phyloP scores from a whole-genome alignment of 129 eudicot genomes.

The Oenanthe sinensis region DNA sequence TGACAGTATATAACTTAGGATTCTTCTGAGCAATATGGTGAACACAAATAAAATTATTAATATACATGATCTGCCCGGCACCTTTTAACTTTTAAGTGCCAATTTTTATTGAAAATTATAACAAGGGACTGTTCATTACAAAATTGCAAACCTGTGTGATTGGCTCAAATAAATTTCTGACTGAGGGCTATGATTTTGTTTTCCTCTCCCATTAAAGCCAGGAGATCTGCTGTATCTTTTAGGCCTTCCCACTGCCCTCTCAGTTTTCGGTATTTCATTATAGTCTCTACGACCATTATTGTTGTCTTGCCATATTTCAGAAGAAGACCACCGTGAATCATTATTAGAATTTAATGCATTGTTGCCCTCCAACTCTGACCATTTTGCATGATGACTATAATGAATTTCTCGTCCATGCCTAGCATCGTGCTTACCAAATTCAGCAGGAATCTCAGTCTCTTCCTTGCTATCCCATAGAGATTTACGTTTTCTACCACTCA shows the following conservation, averaged over 20 bases:
- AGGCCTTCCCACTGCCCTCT: background rate
- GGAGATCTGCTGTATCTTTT: constrained; percentile 30
- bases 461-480: constrained; percentile 39
- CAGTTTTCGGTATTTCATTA: background rate
- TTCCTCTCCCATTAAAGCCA: constrained; percentile 37
- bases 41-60: background rate
- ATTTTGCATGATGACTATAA: constrained; percentile 27
- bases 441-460: constrained; percentile 24
- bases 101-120: background rate
- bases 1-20: background rate
- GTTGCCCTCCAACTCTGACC: constrained; percentile 26
- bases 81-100: background rate
- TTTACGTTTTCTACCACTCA: constrained; percentile 55
- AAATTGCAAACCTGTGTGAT: constrained; percentile 43
- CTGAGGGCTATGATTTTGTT: constrained; percentile 25
- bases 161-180: constrained; percentile 26
- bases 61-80: background rate
- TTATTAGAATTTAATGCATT: constrained; percentile 22
- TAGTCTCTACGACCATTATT: constrained; percentile 19
- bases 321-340: constrained; percentile 22
- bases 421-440: constrained; percentile 21
- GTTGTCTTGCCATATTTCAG: constrained; percentile 25
- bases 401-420: constrained; percentile 20
- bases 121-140: background rate
- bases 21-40: background rate